Evolutionary conservation across 768 basidiomycete genomes (phyloP).

Genomic region (Boletus barrowsii): DNA sequence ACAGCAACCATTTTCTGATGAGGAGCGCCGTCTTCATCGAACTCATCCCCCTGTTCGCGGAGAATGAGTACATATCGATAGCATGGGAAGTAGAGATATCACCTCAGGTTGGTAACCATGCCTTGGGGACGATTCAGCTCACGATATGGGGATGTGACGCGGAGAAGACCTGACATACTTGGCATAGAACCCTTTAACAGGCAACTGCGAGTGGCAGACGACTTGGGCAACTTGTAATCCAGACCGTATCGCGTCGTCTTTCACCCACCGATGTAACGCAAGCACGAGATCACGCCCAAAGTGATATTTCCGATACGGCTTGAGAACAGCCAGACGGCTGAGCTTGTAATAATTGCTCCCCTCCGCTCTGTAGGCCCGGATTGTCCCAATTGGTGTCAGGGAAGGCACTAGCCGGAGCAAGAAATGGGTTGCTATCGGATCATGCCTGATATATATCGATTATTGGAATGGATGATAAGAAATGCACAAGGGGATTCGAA

Average conservation of each 20-base stretch:
- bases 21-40: slow-evolving; percentile 81
- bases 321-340: slow-evolving; percentile 64
- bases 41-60: slow-evolving; percentile 56
- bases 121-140: slow-evolving; percentile 37
- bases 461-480: slow-evolving; percentile 6
- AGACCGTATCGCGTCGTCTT: slow-evolving; percentile 33
- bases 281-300: slow-evolving; percentile 68
- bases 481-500: slow-evolving; percentile 8
- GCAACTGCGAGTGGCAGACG: slow-evolving; percentile 67
- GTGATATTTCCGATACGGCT: slow-evolving; percentile 57
- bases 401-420: slow-evolving; percentile 66
- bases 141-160: slow-evolving; percentile 10
- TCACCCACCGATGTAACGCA: slow-evolving; percentile 58
- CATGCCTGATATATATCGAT: slow-evolving; percentile 42
- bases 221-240: slow-evolving; percentile 39
- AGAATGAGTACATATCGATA: slow-evolving; percentile 25
- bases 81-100: slow-evolving; percentile 23
- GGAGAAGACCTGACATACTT: slow-evolving; percentile 44
- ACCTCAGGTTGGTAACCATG: slow-evolving; percentile 70
- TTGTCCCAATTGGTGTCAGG: slow-evolving; percentile 64
- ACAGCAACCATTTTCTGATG: slow-evolving; percentile 77
- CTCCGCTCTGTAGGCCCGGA: slow-evolving; percentile 46
- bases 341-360: slow-evolving; percentile 63
- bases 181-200: slow-evolving; percentile 68
- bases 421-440: slow-evolving; percentile 65